These are phyloP conservation scores for Hyaloscypha bicolor DNA, from an alignment of 495 filamentous ascomycete species.

Conservation along the genomic window DNA sequence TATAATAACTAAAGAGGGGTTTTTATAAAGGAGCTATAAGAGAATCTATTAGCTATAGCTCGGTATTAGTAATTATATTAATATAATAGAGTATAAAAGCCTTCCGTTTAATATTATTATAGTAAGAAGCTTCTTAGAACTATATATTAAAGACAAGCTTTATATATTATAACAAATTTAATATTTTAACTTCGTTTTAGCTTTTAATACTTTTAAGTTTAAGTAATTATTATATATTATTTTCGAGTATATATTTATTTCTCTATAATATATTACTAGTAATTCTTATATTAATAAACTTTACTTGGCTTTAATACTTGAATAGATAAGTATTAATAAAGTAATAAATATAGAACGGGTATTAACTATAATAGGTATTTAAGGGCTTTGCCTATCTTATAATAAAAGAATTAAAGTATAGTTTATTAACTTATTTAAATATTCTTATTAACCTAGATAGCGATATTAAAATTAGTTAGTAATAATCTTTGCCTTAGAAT, in stretches of 20 bases:
- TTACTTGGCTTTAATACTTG: conserved; percentile 33
- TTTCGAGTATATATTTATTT: too few species aligned
- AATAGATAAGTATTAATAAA: too few species aligned
- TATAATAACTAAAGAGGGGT: conserved; percentile 9
- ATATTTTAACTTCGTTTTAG: conserved; percentile 16
- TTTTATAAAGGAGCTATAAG: conserved; percentile 8
- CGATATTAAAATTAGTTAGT: conserved; percentile 17
- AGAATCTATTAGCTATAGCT: conserved; percentile 18
- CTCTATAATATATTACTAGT: too few species aligned
- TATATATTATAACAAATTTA: conserved; percentile 19
- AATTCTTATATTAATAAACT: too few species aligned
- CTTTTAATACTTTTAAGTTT: conserved; percentile 21
- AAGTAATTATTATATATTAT: conserved; percentile 16
- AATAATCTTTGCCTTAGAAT: background rate
- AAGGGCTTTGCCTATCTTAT: conserved; percentile 27
- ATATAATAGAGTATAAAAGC: background rate
- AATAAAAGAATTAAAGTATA: conserved; percentile 25
- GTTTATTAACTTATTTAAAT: conserved; percentile 30
- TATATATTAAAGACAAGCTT: conserved; percentile 7
- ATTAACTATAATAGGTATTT: too few species aligned
- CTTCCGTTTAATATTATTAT: conserved; percentile 2
- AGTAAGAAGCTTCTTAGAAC: conserved; percentile 14
- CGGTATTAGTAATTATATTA: conserved; percentile 2
- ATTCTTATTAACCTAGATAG: conserved; percentile 23
- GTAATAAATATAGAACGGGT: too few species aligned